Evolutionary conservation across 2,329 filamentous ascomycete genomes (phyloP).

Genomic region (Fusarium falciforme): DNA sequence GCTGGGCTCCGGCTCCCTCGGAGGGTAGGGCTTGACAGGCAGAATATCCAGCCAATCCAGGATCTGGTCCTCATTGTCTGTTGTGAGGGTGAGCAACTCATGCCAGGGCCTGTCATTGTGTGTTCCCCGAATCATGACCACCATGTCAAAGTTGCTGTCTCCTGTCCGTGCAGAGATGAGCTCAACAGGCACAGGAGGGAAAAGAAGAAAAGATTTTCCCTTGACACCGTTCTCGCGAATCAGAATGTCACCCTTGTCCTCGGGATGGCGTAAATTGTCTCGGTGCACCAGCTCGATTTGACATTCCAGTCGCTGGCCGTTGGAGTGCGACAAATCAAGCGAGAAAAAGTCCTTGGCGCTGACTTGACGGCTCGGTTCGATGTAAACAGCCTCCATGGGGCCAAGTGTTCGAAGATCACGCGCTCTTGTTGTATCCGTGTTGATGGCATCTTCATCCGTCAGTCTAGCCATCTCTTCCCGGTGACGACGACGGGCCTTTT

Average conservation of each 20-base stretch:
- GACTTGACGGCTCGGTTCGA: slow-evolving; percentile 85
- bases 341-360: slow-evolving; percentile 91
- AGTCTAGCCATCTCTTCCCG: slow-evolving; percentile 76
- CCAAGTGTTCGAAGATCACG: slow-evolving; percentile 83
- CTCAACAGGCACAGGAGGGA: slow-evolving; percentile 83
- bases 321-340: slow-evolving; percentile 87
- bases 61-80: slow-evolving; percentile 81
- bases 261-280: slow-evolving; percentile 77
- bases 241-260: slow-evolving; percentile 83
- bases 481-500: slow-evolving; percentile 75
- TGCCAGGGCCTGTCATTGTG: slow-evolving; percentile 78
- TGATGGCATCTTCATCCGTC: slow-evolving; percentile 86
- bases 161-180: slow-evolving; percentile 84
- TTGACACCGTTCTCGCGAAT: slow-evolving; percentile 88
- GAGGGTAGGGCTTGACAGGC: slow-evolving; percentile 62
- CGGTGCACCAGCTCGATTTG: slow-evolving; percentile 88
- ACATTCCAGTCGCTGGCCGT: slow-evolving; percentile 88
- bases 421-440: slow-evolving; percentile 83
- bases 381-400: slow-evolving; percentile 74
- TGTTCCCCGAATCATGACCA: slow-evolving; percentile 86
- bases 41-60: slow-evolving; percentile 91
- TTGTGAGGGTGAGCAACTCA: slow-evolving; percentile 82
- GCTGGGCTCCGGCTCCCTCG: slow-evolving; percentile 51
- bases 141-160: slow-evolving; percentile 75
- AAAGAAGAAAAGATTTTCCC: slow-evolving; percentile 82